These are phyloP conservation scores for Fusarium robinianum DNA, from an alignment of 2,329 filamentous ascomycete genomes.

Conservation along the genomic window DNA sequence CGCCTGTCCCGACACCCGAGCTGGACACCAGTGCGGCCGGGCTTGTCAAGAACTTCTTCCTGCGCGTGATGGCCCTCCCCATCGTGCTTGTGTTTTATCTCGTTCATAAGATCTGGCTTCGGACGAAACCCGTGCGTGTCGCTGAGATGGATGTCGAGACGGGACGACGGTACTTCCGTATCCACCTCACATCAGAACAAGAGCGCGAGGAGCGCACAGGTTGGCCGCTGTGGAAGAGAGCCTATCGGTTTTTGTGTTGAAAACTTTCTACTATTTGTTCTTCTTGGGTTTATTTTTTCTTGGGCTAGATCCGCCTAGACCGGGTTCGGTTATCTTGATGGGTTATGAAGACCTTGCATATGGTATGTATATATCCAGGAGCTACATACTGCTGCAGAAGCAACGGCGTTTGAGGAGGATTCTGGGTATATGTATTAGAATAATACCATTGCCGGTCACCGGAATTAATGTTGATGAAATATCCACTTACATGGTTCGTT, in stretches of 20 bases:
- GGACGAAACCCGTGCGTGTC: conserved; percentile 52
- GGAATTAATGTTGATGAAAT: no score
- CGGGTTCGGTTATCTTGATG: no score
- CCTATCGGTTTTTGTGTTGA: conserved; percentile 75
- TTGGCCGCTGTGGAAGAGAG: conserved; percentile 77
- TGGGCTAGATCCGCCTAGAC: no score
- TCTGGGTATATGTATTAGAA: no score
- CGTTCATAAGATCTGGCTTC: conserved; percentile 74
- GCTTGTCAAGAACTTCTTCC: conserved; percentile 70
- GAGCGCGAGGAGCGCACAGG: conserved; percentile 72
- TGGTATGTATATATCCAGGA: no score
- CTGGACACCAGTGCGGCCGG: conserved; percentile 43
- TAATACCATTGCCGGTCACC: no score
- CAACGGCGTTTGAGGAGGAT: no score
- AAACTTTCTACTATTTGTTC: no score
- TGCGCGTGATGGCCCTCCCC: conserved; percentile 69
- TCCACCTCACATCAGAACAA: conserved; percentile 75
- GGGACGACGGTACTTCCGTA: conserved; percentile 80
- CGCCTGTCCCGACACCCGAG: conserved; percentile 63
- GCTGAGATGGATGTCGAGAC: conserved; percentile 85
- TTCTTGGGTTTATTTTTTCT: no score
- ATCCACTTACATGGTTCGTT: no score
- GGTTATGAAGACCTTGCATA: no score
- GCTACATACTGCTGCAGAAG: no score
- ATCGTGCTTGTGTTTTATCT: conserved; percentile 72